A percentile compares a stretch with the other conserved stretches of the same genome.
These are phyloP conservation scores for Hypoxylon sp. DNA, from an alignment of 2,329 filamentous ascomycete species.

Conservation along the genomic window DNA sequence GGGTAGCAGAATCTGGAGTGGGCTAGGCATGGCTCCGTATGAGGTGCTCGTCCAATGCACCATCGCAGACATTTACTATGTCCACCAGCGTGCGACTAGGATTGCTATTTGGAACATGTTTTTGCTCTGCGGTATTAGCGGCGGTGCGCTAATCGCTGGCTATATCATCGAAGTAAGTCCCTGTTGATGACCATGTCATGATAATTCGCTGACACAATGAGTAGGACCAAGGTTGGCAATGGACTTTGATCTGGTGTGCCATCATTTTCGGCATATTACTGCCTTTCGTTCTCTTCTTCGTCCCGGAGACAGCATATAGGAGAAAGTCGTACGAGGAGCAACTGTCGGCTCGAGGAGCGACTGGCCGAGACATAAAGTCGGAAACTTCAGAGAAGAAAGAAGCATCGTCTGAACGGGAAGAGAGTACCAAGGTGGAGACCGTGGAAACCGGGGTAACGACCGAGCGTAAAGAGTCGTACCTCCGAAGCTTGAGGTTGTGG, in stretches of 20 bases:
- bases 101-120: constrained; percentile 61
- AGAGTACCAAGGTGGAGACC: constrained; percentile 38
- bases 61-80: constrained; percentile 63
- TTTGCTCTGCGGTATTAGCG: constrained; percentile 59
- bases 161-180: constrained; percentile 57
- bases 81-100: constrained; percentile 62
- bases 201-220: constrained; percentile 23
- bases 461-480: constrained; percentile 54
- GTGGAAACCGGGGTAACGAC: constrained; percentile 48
- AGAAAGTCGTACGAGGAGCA: constrained; percentile 51
- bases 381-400: constrained; percentile 47
- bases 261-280: constrained; percentile 62
- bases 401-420: constrained; percentile 35
- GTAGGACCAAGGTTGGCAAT: constrained; percentile 58
- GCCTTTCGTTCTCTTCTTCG: constrained; percentile 62
- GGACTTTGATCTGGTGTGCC: constrained; percentile 64
- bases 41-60: constrained; percentile 68
- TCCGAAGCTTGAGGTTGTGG: constrained; percentile 55
- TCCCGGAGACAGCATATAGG: constrained; percentile 66
- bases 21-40: constrained; percentile 65
- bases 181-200: background rate
- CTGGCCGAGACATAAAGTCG: constrained; percentile 37
- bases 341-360: constrained; percentile 20
- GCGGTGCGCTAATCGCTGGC: constrained; percentile 59
- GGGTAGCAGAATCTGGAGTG: constrained; percentile 62